Evolutionary conservation across 2,329 filamentous ascomycete species (phyloP).

Genomic region (Fusarium dimerum): DNA sequence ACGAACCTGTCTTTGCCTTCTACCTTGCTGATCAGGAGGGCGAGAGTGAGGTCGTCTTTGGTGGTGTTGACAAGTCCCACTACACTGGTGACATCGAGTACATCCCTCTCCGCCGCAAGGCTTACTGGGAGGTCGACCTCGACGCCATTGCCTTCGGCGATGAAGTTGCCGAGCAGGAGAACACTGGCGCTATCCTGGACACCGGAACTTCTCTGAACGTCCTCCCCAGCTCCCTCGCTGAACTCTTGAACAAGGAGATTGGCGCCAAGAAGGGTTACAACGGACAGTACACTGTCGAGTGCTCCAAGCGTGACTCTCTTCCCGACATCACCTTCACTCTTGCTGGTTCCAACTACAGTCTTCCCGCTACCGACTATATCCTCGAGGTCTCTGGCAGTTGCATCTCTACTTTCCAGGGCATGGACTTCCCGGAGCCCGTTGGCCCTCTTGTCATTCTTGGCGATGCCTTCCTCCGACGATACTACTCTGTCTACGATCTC

Average conservation of each 20-base stretch:
- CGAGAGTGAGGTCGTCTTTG: slow-evolving; percentile 86
- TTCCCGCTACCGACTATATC: slow-evolving; percentile 88
- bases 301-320: slow-evolving; percentile 76
- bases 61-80: slow-evolving; percentile 81
- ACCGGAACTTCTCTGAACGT: slow-evolving; percentile 98
- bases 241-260: slow-evolving; percentile 96
- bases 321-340: slow-evolving; percentile 92
- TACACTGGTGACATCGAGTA: slow-evolving; percentile 84
- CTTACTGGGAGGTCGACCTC: slow-evolving; percentile 99
- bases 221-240: slow-evolving; percentile 85
- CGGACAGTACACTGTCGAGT: slow-evolving; percentile 95
- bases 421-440: slow-evolving; percentile 85
- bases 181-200: slow-evolving; percentile 95
- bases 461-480: slow-evolving; percentile 80
- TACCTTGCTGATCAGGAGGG: slow-evolving; percentile 78
- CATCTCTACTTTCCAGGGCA: slow-evolving; percentile 96
- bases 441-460: slow-evolving; percentile 94
- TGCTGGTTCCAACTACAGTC: slow-evolving; percentile 89
- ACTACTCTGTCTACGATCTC: slow-evolving; percentile 96
- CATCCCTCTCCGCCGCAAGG: slow-evolving; percentile 95
- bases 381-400: slow-evolving; percentile 93
- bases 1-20: slow-evolving; percentile 94
- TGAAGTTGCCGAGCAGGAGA: slow-evolving; percentile 82
- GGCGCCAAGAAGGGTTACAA: slow-evolving; percentile 98
- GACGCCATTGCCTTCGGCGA: slow-evolving; percentile 89